phyloP scores from a whole-genome alignment of 169 alveolate genomes.

The Plasmodium relictum region DNA sequence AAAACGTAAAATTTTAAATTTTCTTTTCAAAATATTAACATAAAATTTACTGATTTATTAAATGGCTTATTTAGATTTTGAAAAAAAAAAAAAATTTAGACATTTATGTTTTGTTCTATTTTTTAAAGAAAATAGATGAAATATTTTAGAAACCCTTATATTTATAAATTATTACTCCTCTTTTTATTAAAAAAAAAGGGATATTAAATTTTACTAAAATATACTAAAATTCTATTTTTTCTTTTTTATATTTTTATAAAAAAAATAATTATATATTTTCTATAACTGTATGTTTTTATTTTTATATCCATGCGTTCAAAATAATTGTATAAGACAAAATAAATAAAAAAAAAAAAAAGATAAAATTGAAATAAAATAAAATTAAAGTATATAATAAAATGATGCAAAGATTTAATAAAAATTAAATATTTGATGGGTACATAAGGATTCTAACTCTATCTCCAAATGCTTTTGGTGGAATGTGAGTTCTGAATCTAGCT shows the following conservation, averaged over 20 bases:
- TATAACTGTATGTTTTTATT: not conserved
- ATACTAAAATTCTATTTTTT: too few relatives aligned
- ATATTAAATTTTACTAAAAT: too few relatives aligned
- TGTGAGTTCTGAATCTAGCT: slow-evolving; percentile 95
- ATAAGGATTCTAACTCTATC: slow-evolving; percentile 96
- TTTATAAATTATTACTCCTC: too few relatives aligned
- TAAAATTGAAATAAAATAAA: not conserved
- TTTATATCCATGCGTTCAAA: not conserved
- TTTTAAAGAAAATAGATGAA: too few relatives aligned
- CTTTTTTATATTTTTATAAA: not conserved
- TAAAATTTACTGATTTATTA: too few relatives aligned
- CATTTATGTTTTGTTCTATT: too few relatives aligned
- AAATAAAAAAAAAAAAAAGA: not conserved
- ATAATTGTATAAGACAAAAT: not conserved
- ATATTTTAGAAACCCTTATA: too few relatives aligned
- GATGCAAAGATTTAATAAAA: slow-evolving; percentile 2
- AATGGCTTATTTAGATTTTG: too few relatives aligned
- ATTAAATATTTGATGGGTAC: slow-evolving; percentile 95
- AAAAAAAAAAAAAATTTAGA: too few relatives aligned
- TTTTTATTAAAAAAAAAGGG: too few relatives aligned
- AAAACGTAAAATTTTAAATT: too few relatives aligned
- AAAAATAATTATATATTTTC: not conserved
- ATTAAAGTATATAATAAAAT: not conserved
- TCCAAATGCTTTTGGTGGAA: slow-evolving; percentile 98
- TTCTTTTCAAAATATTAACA: too few relatives aligned